Conservation (phyloP, 2,329 filamentous ascomycete genomes). For the Exserohilum turcica region DNA sequence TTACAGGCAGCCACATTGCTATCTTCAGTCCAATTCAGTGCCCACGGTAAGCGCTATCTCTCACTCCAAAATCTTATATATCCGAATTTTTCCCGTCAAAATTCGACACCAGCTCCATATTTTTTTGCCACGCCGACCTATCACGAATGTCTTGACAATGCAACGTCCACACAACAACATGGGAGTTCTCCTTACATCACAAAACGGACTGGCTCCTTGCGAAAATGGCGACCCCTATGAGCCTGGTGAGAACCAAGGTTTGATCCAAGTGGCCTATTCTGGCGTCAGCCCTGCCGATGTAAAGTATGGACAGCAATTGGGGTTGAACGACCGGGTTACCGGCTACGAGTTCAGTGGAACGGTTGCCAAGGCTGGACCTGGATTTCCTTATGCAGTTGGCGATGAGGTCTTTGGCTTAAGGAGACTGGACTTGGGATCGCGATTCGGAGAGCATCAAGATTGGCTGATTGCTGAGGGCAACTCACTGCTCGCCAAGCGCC, state of each 20-base stretch:
- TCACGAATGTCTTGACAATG: not conserved
- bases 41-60: not conserved
- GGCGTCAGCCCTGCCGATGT: not conserved
- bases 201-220: not conserved
- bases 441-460: not conserved
- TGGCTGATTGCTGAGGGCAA: not conserved
- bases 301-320: not conserved
- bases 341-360: not conserved
- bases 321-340: not conserved
- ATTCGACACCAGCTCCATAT: not conserved
- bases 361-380: not conserved
- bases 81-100: not conserved
- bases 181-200: not conserved
- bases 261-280: not conserved
- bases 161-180: not conserved
- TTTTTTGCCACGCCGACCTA: not conserved
- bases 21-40: not conserved
- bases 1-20: not conserved
- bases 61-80: not conserved
- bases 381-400: not conserved
- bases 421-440: not conserved
- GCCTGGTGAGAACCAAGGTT: not conserved
- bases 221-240: not conserved
- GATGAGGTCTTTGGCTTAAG: not conserved
- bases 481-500: not conserved